These are phyloP conservation scores for Erigeron canadensis DNA, from an alignment of 129 eudicot species.

Conservation along the genomic window DNA sequence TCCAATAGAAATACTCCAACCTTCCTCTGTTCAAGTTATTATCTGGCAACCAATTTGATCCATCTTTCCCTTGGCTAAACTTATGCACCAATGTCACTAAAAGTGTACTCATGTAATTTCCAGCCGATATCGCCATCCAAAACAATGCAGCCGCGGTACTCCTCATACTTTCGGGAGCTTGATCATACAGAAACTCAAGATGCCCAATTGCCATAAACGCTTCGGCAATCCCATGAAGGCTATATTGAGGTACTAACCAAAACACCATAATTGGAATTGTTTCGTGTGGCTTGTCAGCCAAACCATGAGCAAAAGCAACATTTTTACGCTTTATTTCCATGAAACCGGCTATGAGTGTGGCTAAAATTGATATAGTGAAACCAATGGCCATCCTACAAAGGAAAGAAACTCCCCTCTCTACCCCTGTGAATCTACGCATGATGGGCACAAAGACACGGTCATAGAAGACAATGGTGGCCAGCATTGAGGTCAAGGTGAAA, in stretches of 20 bases:
- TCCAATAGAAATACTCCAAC: conserved; percentile 86
- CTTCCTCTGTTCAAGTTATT: conserved; percentile 62
- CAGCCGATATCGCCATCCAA: conserved; percentile 76
- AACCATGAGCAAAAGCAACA: conserved; percentile 50
- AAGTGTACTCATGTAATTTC: conserved; percentile 73
- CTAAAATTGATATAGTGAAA: conserved; percentile 55
- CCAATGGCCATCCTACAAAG: conserved; percentile 82
- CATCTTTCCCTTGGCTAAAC: conserved; percentile 48
- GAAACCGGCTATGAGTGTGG: conserved; percentile 72
- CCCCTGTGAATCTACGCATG: conserved; percentile 61
- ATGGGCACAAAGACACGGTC: conserved; percentile 71
- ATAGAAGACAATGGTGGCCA: conserved; percentile 58
- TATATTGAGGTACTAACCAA: conserved; percentile 78
- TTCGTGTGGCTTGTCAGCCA: conserved; percentile 40
- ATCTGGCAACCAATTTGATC: conserved; percentile 93
- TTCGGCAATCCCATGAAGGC: conserved; percentile 83
- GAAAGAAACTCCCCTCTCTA: conserved; percentile 79
- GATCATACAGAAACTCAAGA: conserved; percentile 86
- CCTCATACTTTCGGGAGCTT: conserved; percentile 95
- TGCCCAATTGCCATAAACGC: conserved; percentile 86
- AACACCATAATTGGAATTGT: conserved; percentile 56
- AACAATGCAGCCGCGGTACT: conserved; percentile 79
- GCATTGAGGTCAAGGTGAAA: conserved; percentile 71
- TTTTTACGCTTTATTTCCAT: conserved; percentile 70
- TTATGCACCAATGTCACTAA: conserved; percentile 70